A percentile compares a stretch with the other conserved stretches of the same genome.
phyloP scores from a whole-genome alignment of 2,329 filamentous ascomycete genomes.

The Fusarium sp. region DNA sequence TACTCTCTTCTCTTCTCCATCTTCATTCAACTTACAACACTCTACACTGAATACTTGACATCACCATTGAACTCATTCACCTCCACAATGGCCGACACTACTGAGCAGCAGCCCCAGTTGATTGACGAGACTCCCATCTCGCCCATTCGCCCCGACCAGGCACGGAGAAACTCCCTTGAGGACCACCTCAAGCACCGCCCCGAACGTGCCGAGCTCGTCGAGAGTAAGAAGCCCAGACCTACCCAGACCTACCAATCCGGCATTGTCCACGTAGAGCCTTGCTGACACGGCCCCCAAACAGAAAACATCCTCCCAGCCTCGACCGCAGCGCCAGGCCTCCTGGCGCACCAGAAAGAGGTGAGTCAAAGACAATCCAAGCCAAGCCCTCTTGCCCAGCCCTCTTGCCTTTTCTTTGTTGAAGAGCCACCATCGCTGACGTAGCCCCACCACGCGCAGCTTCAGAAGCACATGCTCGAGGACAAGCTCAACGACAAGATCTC shows the following conservation, averaged over 20 bases:
- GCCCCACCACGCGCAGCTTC: constrained; percentile 60
- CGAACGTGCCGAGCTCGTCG: constrained; percentile 80
- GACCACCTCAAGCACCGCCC: constrained; percentile 79
- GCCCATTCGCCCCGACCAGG: constrained; percentile 63
- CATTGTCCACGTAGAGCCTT: constrained; percentile 43
- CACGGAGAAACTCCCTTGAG: constrained; percentile 77
- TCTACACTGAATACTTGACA: background rate
- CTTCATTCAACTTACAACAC: constrained; percentile 10
- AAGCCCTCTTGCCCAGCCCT: background rate
- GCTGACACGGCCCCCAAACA: constrained; percentile 51
- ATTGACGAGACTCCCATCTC: constrained; percentile 67
- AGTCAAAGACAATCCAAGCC: constrained; percentile 29
- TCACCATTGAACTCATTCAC: background rate
- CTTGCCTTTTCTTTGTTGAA: background rate
- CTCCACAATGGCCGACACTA: constrained; percentile 44
- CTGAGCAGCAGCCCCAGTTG: constrained; percentile 34
- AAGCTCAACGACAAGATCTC: constrained; percentile 88
- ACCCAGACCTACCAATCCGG: constrained; percentile 27
- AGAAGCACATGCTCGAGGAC: constrained; percentile 89
- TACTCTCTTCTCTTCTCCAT: constrained; percentile 15
- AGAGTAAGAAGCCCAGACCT: constrained; percentile 68
- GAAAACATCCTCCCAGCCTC: constrained; percentile 89
- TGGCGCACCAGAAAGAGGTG: constrained; percentile 82
- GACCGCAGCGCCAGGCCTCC: constrained; percentile 80
- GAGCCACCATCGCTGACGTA: constrained; percentile 22